Evolutionary conservation across 176 grass and related monocot species (phyloP).

Genomic region (Bromus sterilis): DNA sequence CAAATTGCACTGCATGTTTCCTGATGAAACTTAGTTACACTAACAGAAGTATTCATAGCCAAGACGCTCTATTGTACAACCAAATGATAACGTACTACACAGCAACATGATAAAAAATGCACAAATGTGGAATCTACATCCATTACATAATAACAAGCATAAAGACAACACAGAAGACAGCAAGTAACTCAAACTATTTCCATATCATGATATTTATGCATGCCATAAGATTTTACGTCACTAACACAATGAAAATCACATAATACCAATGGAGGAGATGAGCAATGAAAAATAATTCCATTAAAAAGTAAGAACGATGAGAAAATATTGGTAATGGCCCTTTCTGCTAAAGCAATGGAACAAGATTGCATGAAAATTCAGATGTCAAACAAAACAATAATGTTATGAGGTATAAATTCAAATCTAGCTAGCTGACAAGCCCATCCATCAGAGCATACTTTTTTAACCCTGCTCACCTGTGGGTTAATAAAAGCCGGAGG

Average conservation of each 20-base stretch:
- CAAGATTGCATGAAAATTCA: background rate
- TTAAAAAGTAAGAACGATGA: background rate
- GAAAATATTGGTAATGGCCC: background rate
- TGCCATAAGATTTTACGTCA: background rate
- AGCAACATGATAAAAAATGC: background rate
- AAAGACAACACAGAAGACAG: background rate
- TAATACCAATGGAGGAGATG: background rate
- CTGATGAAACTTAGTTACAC: background rate
- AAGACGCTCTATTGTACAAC: background rate
- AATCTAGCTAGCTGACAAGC: background rate
- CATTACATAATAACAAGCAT: background rate
- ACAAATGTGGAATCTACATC: background rate
- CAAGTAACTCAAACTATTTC: background rate
- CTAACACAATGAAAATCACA: background rate
- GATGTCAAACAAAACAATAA: background rate
- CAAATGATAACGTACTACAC: background rate
- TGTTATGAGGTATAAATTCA: background rate
- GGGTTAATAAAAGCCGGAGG: slow-evolving; percentile 71
- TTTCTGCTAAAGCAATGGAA: background rate
- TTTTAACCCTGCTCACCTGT: slow-evolving; percentile 34
- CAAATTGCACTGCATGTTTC: background rate
- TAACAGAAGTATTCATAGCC: background rate
- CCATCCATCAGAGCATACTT: background rate
- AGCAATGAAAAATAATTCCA: no score
- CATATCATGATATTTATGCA: background rate